phyloP scores from a whole-genome alignment of 441 rosid genomes.

The Erodium moschatum region DNA sequence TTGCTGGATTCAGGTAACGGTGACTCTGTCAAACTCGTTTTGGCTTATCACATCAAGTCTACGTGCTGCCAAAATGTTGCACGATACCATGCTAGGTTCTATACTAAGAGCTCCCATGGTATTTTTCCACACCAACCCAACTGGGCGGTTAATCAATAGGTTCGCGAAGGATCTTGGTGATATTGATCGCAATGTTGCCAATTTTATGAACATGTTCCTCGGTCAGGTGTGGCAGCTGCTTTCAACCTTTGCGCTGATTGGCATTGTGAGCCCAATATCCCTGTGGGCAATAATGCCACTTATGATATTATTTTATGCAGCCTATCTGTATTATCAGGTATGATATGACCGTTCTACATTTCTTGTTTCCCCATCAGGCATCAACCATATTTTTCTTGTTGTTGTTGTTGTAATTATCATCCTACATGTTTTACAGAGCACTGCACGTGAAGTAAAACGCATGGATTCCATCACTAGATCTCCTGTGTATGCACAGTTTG shows the following conservation, averaged over 20 bases:
- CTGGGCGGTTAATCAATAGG: constrained; percentile 88
- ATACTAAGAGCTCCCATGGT: constrained; percentile 95
- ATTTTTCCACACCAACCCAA: constrained; percentile 93
- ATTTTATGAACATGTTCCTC: constrained; percentile 69
- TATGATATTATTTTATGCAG: constrained; percentile 77
- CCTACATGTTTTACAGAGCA: constrained; percentile 35
- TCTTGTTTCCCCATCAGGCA: background rate
- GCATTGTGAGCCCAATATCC: constrained; percentile 92
- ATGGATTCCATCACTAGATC: constrained; percentile 78
- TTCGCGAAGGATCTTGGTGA: constrained; percentile 97
- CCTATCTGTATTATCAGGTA: constrained; percentile 97
- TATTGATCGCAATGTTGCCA: constrained; percentile 81
- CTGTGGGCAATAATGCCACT: constrained; percentile 99
- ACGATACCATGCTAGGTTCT: constrained; percentile 82
- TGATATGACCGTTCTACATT: constrained; percentile 1
- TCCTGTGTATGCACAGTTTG: constrained; percentile 88
- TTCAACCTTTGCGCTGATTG: constrained; percentile 86
- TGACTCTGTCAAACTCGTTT: constrained; percentile 74
- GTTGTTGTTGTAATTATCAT: constrained; percentile 22
- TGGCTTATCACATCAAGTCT: constrained; percentile 88
- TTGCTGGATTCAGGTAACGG: constrained; percentile 53
- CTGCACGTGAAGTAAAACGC: constrained; percentile 89
- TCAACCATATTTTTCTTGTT: constrained; percentile 13
- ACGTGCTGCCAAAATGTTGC: constrained; percentile 76
- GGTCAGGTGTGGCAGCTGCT: constrained; percentile 77